phyloP scores from a whole-genome alignment of 2,329 filamentous ascomycete species.

The Alternaria postmessia region DNA sequence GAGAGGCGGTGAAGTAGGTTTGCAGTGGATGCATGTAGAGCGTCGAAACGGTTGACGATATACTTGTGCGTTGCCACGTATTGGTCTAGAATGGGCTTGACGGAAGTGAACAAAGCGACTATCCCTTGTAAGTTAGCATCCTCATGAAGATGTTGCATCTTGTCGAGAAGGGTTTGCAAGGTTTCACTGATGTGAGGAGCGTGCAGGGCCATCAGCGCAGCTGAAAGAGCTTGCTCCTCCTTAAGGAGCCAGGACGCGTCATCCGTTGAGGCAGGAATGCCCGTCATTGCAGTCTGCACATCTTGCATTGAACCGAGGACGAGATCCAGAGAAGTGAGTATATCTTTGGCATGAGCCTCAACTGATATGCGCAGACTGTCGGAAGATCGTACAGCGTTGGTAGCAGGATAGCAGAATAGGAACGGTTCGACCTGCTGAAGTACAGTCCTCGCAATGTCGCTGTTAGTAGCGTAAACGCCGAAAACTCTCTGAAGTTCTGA shows the following conservation, averaged over 20 bases:
- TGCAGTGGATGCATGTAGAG: constrained; percentile 74
- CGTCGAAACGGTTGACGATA: constrained; percentile 65
- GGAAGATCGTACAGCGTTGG: not conserved
- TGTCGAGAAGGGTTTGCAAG: constrained; percentile 55
- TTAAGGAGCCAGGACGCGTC: constrained; percentile 70
- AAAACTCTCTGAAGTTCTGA: constrained; percentile 27
- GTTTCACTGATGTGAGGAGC: constrained; percentile 62
- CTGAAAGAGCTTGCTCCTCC: constrained; percentile 48
- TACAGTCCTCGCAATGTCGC: constrained; percentile 35
- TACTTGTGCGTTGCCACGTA: constrained; percentile 71
- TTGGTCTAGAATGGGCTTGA: constrained; percentile 76
- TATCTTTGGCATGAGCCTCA: constrained; percentile 62
- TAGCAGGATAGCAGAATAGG: constrained; percentile 53
- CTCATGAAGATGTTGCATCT: constrained; percentile 56
- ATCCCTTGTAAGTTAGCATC: constrained; percentile 55
- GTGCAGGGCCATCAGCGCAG: constrained; percentile 67
- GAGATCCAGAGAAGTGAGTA: constrained; percentile 74
- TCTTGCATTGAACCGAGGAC: constrained; percentile 83
- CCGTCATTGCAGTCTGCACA: constrained; percentile 64
- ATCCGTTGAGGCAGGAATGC: constrained; percentile 66
- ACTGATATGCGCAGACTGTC: constrained; percentile 20
- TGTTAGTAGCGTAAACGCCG: constrained; percentile 27
- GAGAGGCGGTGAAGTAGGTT: constrained; percentile 79
- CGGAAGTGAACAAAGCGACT: constrained; percentile 66
- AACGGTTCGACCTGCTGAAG: constrained; percentile 73